phyloP scores from a whole-genome alignment of 129 eudicot species.

The Pulicaria dysenterica region DNA sequence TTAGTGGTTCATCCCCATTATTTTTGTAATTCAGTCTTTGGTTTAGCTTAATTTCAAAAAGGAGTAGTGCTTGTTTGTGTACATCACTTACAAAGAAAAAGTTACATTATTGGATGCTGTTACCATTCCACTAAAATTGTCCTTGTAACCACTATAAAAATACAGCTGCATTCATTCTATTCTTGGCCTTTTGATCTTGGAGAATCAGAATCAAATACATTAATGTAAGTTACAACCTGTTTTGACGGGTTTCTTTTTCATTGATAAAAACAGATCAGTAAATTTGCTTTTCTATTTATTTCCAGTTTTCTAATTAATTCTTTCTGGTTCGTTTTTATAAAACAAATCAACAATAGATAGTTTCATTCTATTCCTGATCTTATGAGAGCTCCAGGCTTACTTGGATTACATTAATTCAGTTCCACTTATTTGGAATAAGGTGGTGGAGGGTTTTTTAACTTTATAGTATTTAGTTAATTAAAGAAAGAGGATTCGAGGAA shows the following conservation, averaged over 20 bases:
- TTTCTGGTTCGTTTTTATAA: neutral
- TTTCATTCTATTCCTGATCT: neutral
- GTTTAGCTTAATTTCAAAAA: too few relatives aligned
- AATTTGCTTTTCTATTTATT: neutral
- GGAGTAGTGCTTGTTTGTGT: neutral
- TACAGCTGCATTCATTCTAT: neutral
- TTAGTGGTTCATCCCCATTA: too few relatives aligned
- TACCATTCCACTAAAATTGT: neutral
- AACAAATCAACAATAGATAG: too few relatives aligned
- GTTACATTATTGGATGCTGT: neutral
- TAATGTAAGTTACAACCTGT: neutral
- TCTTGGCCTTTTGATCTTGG: neutral
- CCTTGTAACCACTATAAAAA: neutral
- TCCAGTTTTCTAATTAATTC: neutral
- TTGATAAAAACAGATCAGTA: neutral
- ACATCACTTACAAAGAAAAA: neutral
- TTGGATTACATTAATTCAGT: too few relatives aligned
- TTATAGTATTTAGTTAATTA: too few relatives aligned
- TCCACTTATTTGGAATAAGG: too few relatives aligned
- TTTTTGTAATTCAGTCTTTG: too few relatives aligned
- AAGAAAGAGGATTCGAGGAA: neutral
- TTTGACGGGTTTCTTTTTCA: neutral
- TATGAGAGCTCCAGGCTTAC: too few relatives aligned
- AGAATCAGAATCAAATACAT: neutral
- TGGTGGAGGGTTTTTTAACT: too few relatives aligned